Percentiles rank a stretch among this genome's conserved stretches.
These are phyloP conservation scores for Leccinum griseonigrum DNA, from an alignment of 1,284 basidiomycete genomes.

Conservation along the genomic window DNA sequence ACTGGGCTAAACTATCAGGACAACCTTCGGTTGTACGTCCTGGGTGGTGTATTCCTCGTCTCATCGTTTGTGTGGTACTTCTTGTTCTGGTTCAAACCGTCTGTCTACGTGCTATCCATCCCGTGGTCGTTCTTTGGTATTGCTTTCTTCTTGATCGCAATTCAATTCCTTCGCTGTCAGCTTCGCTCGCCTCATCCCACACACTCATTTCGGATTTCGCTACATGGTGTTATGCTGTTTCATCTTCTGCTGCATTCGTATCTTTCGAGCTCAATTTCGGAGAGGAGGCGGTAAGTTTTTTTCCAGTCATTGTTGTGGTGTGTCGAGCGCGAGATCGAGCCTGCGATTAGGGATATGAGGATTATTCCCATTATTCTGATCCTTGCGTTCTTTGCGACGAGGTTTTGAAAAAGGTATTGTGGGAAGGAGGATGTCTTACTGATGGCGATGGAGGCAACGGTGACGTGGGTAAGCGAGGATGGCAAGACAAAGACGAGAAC, in stretches of 20 bases:
- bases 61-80: constrained; percentile 87
- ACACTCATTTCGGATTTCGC: constrained; percentile 70
- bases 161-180: constrained; percentile 77
- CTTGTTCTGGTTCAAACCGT: constrained; percentile 86
- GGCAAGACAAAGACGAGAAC: too few relatives aligned
- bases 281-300: constrained; percentile 79
- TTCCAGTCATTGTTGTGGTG: neutral
- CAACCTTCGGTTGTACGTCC: constrained; percentile 82
- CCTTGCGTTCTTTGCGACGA: too few relatives aligned
- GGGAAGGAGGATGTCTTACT: too few relatives aligned
- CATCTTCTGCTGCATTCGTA: constrained; percentile 84
- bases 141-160: constrained; percentile 86
- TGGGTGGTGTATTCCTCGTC: constrained; percentile 82
- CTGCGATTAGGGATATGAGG: too few relatives aligned
- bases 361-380: too few relatives aligned
- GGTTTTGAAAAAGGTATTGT: too few relatives aligned
- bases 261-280: constrained; percentile 96
- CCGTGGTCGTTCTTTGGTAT: constrained; percentile 90
- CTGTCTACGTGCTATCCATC: constrained; percentile 78
- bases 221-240: constrained; percentile 87
- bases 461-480: too few relatives aligned
- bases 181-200: constrained; percentile 61
- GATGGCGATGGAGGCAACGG: too few relatives aligned
- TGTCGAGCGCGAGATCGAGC: too few relatives aligned
- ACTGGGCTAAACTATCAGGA: constrained; percentile 84